Base-by-base conservation (phyloP, 1,284 basidiomycete genomes). In the Fomitopsis schrenkii region DNA sequence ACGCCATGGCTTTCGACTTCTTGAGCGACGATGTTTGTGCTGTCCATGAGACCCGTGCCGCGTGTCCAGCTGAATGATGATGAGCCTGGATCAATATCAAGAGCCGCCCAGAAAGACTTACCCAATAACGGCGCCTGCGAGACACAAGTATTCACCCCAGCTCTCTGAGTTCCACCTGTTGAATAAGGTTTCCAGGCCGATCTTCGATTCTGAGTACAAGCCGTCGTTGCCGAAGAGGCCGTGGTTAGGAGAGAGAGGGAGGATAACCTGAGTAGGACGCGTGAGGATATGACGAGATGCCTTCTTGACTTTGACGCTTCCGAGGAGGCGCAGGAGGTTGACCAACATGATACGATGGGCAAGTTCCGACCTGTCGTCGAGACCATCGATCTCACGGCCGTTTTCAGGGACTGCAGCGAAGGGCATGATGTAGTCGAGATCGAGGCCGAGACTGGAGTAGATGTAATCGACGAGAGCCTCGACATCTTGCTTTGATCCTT, bases 331-430 rank as follows among this genome's bases (percentile, higher is more conserved):
- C 30, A 99, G 86, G 33, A 99, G 82, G 77, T 99, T 99, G 69
- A 91, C 88, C 67, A 96, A 79, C 94, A 97, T 97, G 80, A 97
- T 95, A 63, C 97, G 90, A 76, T 99, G 97, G 19, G 97, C 97
- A 48, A 99, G 86, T 77, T 99, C 97, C 14, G 97, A 98, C 75
- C 92, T 93, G 80, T 99, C 97, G 74, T 98, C 97, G 64, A 99
- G 82, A 33, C 91, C 88, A 71, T 99, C 97, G 63, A 99, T 99
- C 78, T 98, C 95, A 64, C 97, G 91, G 53, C 97, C 97, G 72
- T 98, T 98, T 78, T 98, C 97, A 14, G 97, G 96, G 55, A 99
- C 91, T 62, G 96, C 97, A 60, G 97, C 97, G 77, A 99, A 99
- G 45, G 97, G 97, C 64, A 98, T 86, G 70, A 99, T 93, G 78